A percentile compares a stretch with the other conserved stretches of the same genome.
Evolutionary conservation across 2,329 filamentous ascomycete genomes (phyloP).

Genomic region (Trichoderma hamatum): DNA sequence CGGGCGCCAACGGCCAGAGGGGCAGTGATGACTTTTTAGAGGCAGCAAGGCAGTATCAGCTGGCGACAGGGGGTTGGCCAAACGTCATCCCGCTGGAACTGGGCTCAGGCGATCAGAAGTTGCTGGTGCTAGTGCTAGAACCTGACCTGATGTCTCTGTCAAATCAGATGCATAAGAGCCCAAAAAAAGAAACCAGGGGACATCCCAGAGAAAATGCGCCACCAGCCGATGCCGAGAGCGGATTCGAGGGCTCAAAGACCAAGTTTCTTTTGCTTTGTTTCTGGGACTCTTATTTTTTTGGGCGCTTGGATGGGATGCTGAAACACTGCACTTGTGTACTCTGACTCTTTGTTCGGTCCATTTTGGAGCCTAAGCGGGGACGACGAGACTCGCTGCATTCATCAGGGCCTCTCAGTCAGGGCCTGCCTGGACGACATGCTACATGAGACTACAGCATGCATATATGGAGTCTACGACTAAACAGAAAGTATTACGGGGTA

Average conservation of each 20-base stretch:
- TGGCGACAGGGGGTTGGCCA: constrained; percentile 24
- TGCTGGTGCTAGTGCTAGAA: constrained; percentile 7
- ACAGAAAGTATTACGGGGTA: not conserved
- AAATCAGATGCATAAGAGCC: constrained; percentile 3
- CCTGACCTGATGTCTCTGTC: constrained; percentile 23
- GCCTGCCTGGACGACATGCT: not conserved
- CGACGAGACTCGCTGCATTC: not conserved
- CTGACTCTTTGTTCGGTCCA: not conserved
- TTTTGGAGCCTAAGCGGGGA: constrained; percentile 22
- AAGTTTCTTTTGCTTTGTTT: not conserved
- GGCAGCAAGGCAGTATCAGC: constrained; percentile 29
- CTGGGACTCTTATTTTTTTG: not conserved
- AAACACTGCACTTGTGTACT: not conserved
- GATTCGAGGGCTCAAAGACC: not conserved
- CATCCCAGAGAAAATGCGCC: not conserved
- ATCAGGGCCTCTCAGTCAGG: not conserved
- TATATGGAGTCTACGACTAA: not conserved
- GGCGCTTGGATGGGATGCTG: not conserved
- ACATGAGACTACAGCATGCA: not conserved
- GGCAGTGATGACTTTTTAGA: constrained; percentile 25
- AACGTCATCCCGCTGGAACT: constrained; percentile 24
- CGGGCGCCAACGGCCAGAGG: constrained; percentile 22
- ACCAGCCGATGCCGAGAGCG: not conserved
- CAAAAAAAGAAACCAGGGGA: constrained; percentile 16
- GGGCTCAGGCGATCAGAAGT: constrained; percentile 21